A percentile compares a stretch with the other conserved stretches of the same genome.
Conservation (phyloP, 805 yeast genomes). For the Candida fluviatilis region DNA sequence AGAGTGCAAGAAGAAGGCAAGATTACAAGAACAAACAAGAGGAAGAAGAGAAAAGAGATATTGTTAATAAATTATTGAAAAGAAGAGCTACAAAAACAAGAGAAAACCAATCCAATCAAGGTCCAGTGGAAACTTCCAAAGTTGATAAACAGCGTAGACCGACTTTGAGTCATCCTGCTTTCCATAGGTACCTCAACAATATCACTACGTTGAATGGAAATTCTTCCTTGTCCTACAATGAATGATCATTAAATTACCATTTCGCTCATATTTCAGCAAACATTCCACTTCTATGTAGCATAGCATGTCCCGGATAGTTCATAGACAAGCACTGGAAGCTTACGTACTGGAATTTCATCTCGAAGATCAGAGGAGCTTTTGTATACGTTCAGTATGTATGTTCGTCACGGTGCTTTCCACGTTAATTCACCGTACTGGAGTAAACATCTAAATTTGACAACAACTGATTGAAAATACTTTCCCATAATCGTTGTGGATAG, state of each 20-base stretch:
- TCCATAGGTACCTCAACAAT: constrained; percentile 32
- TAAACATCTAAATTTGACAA: too few relatives aligned
- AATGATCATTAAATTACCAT: constrained; percentile 1
- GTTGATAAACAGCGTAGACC: constrained; percentile 40
- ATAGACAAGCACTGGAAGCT: too few relatives aligned
- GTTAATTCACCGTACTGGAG: too few relatives aligned
- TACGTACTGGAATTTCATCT: too few relatives aligned
- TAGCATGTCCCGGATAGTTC: too few relatives aligned
- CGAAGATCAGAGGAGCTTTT: too few relatives aligned
- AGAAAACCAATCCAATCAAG: constrained; percentile 27
- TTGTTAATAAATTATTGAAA: constrained; percentile 78
- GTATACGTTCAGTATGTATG: too few relatives aligned
- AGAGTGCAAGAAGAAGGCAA: constrained; percentile 82
- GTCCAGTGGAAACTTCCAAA: constrained; percentile 14
- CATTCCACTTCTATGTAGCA: too few relatives aligned
- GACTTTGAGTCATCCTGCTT: constrained; percentile 40
- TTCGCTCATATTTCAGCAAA: too few relatives aligned
- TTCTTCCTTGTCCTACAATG: constrained; percentile 8
- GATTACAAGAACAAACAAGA: constrained; percentile 76
- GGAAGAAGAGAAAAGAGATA: constrained; percentile 91
- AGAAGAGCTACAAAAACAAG: constrained; percentile 76
- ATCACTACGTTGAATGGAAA: constrained; percentile 14
- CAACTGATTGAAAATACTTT: too few relatives aligned
- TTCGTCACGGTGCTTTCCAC: too few relatives aligned
- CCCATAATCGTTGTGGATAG: too few relatives aligned